Conservation (phyloP, 257 asterid species). For the Gentiana straminea region DNA sequence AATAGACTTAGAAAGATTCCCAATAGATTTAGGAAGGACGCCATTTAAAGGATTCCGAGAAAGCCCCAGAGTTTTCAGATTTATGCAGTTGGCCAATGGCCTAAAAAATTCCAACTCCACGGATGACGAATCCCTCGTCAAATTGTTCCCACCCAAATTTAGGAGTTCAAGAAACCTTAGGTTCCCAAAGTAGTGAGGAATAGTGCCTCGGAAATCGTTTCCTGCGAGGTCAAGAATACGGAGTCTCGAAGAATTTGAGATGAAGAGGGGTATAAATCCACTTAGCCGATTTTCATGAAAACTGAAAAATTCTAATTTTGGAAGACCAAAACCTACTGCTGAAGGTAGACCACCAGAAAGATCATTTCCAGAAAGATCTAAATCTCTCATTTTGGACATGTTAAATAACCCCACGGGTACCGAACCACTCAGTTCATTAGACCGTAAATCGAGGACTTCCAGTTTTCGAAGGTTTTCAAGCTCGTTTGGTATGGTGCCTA, state of each 20-base stretch:
- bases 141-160: slow-evolving; percentile 3
- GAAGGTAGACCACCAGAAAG: slow-evolving; percentile 8
- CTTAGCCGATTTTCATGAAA: slow-evolving; percentile 1
- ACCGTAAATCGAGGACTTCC: neutral
- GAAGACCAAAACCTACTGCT: slow-evolving; percentile 3
- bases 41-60: slow-evolving; percentile 8
- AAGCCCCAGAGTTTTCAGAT: neutral
- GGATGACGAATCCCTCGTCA: slow-evolving; percentile 1
- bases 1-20: slow-evolving; percentile 25
- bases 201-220: slow-evolving; percentile 17
- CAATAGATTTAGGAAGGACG: slow-evolving; percentile 18
- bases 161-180: slow-evolving; percentile 12
- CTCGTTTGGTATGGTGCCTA: slow-evolving; percentile 27
- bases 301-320: neutral
- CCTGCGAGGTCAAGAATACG: neutral
- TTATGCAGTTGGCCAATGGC: slow-evolving; percentile 8
- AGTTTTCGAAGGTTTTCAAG: slow-evolving; percentile 21
- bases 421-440: slow-evolving; percentile 13
- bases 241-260: slow-evolving; percentile 20
- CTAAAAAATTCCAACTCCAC: slow-evolving; percentile 7
- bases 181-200: slow-evolving; percentile 19
- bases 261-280: slow-evolving; percentile 13
- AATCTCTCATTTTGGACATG: slow-evolving; percentile 16
- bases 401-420: slow-evolving; percentile 26
- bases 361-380: neutral